These are phyloP conservation scores for Scenedesmus sp. DNA, from an alignment of 163 green algal species.

Conservation along the genomic window DNA sequence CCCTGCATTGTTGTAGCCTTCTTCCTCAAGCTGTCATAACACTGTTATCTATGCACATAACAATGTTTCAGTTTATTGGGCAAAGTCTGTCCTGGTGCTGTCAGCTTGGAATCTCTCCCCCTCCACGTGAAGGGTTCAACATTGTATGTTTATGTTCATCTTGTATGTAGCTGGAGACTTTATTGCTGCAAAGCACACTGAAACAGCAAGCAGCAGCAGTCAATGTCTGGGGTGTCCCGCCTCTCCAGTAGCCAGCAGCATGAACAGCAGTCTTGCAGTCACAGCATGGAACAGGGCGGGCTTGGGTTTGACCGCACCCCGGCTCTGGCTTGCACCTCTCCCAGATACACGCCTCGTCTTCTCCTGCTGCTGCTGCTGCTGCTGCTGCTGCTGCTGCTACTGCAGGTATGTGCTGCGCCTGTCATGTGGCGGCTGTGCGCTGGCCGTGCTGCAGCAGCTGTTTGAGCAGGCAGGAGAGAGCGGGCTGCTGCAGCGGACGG, in stretches of 20 bases:
- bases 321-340: not conserved
- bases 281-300: not conserved
- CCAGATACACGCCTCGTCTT: not conserved
- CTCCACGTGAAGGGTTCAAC: too few species aligned
- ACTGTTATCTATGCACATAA: too few species aligned
- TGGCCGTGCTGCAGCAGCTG: conserved; percentile 3
- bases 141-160: too few species aligned
- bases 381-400: not conserved
- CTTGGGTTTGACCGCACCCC: too few species aligned
- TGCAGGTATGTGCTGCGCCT: conserved; percentile 28
- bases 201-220: not conserved
- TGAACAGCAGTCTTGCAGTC: not conserved
- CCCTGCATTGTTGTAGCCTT: too few species aligned
- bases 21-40: too few species aligned
- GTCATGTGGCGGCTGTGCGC: not conserved
- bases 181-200: not conserved
- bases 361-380: not conserved
- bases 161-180: not conserved
- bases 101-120: too few species aligned
- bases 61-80: too few species aligned
- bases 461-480: conserved; percentile 20
- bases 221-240: too few species aligned
- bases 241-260: not conserved
- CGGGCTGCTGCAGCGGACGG: not conserved
- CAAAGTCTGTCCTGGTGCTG: too few species aligned